These are phyloP conservation scores for Lepiota brunneoincarnata DNA, from an alignment of 768 basidiomycete species.

Conservation along the genomic window DNA sequence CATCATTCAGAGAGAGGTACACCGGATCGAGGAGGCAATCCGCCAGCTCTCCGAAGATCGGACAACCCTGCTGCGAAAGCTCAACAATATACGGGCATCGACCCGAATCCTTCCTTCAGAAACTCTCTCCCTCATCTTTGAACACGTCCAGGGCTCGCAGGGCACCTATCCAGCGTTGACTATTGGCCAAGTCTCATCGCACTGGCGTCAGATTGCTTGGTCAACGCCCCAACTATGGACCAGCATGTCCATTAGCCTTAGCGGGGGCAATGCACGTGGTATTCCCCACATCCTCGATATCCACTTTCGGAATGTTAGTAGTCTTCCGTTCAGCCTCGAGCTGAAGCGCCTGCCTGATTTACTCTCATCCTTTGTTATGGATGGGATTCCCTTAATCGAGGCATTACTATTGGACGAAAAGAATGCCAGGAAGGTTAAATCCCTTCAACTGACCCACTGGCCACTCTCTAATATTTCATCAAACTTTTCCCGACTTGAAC, in stretches of 20 bases:
- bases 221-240: background rate
- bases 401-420: background rate
- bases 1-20: too few species aligned
- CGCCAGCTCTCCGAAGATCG: background rate
- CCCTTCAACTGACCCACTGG: too few species aligned
- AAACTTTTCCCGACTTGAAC: background rate
- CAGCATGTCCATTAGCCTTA: background rate
- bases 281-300: background rate
- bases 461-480: background rate
- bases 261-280: too few species aligned
- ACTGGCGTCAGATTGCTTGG: background rate
- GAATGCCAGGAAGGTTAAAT: background rate
- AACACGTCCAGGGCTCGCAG: too few species aligned
- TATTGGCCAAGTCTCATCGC: background rate
- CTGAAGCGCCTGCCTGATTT: too few species aligned
- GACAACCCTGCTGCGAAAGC: background rate
- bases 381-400: too few species aligned
- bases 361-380: too few species aligned
- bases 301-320: background rate
- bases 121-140: background rate
- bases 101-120: background rate
- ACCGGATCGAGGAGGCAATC: background rate
- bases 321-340: background rate
- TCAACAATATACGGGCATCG: background rate
- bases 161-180: background rate